Evolutionary conservation across 2,329 filamentous ascomycete genomes (phyloP), one percentile per base, ranked within the genome.

Genomic region (Ascosphaera pollenicola): DNA sequence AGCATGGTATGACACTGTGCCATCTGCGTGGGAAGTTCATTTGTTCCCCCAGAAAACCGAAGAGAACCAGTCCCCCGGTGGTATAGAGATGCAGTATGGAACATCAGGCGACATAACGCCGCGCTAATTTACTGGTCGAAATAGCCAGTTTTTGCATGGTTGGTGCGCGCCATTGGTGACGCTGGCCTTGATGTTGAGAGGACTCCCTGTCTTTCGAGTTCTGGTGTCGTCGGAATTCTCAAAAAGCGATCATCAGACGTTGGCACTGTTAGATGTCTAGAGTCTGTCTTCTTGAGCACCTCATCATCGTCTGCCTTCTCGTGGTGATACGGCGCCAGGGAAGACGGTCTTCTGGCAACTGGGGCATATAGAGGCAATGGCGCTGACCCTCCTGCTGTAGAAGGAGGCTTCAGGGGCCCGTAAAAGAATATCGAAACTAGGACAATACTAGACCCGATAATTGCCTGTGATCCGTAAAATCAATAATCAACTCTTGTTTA

Each of bases 161-260:
- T 15, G 5, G n/a, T 18, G 32, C 32, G 32, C 5, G 32, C 32
- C 32, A 35, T 35, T 13, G 32, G 32, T 35, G 32, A 35, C 5
- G 32, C n/a, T 35, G 32, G 32, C 32, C 32, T 35, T 15, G 32
- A 35, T 18, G 32, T 35, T 35, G 32, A 35, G 13, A 35, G 32
- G n/a, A 4, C 32, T 5, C 32, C 32, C 13, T 35, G 32, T 18
- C 32, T 15, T 35, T 35, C 32, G 13, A 35, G 32, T 13, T 35
- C 32, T 13, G 32, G 32, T 13, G 32, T 35, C 13, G 32, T 35
- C 13, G 32, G 32, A 18, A 35, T 35, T 13, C 32, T 15, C 13
- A 35, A 18, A 13, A 35, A 35, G 13, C 32, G 32, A 13, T 35
- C 32, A 18, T 35, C 32, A 8, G 32, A 24, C 21, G 21, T 5